Percentiles rank a stretch among this genome's conserved stretches.
Conservation (phyloP, 495 filamentous ascomycete genomes). For the Delitschia confertaspora region DNA sequence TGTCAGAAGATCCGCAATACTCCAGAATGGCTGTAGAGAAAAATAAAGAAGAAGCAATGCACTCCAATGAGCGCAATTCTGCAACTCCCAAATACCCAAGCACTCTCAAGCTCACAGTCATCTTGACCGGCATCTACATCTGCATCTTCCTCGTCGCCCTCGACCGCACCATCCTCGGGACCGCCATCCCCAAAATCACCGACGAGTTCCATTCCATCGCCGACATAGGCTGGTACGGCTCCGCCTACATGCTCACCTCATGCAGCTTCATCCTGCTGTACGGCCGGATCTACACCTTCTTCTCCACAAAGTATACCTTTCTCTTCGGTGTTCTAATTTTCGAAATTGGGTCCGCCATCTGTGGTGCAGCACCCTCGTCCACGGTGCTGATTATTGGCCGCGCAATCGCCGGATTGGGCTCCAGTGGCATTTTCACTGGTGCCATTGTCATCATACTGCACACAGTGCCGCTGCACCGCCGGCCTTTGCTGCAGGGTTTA, state of each 20-base stretch:
- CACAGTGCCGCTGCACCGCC: conserved; percentile 61
- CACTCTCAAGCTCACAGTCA: conserved; percentile 34
- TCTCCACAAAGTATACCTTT: conserved; percentile 60
- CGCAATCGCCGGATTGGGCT: conserved; percentile 74
- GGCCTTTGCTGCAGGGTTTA: conserved; percentile 65
- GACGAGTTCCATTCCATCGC: conserved; percentile 26
- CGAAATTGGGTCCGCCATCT: conserved; percentile 72
- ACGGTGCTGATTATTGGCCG: conserved; percentile 72
- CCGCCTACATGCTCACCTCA: conserved; percentile 24
- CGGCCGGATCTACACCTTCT: conserved; percentile 75
- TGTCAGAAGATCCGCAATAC: too few relatives aligned
- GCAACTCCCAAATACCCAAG: conserved; percentile 35
- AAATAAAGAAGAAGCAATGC: neutral
- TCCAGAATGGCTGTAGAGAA: too few relatives aligned
- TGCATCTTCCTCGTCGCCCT: conserved; percentile 26
- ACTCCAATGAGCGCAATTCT: too few relatives aligned
- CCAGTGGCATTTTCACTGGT: conserved; percentile 76
- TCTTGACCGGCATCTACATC: conserved; percentile 33
- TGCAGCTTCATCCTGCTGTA: conserved; percentile 62
- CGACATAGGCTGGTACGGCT: conserved; percentile 28
- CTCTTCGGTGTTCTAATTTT: conserved; percentile 65
- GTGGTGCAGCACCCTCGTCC: conserved; percentile 67
- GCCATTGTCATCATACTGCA: conserved; percentile 73
- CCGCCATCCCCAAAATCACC: conserved; percentile 27
- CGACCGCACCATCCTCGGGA: conserved; percentile 27